A percentile compares a stretch with the other conserved stretches of the same genome.
These are phyloP conservation scores for Thyridium curvatum DNA, from an alignment of 2,329 filamentous ascomycete genomes.

Conservation along the genomic window DNA sequence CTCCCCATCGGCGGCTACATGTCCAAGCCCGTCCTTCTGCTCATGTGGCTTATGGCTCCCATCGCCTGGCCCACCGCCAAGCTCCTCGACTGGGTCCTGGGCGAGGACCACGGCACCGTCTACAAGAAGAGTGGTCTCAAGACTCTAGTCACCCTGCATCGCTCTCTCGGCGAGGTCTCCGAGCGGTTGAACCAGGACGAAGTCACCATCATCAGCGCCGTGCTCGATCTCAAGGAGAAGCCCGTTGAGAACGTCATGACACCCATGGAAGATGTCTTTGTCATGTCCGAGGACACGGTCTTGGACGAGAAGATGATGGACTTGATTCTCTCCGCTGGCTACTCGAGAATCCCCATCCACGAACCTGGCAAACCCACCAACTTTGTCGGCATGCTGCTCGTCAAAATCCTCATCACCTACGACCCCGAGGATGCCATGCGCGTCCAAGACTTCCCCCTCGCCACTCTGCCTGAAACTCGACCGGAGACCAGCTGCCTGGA, in stretches of 20 bases:
- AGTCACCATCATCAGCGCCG: slow-evolving; percentile 96
- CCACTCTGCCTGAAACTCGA: slow-evolving; percentile 88
- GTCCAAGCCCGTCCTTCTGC: slow-evolving; percentile 74
- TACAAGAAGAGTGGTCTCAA: slow-evolving; percentile 99
- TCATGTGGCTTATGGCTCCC: slow-evolving; percentile 91
- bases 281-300: slow-evolving; percentile 90
- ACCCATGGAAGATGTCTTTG: slow-evolving; percentile 95
- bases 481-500: slow-evolving; percentile 95
- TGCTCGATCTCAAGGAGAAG: slow-evolving; percentile 94
- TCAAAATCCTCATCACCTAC: slow-evolving; percentile 98
- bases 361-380: slow-evolving; percentile 76
- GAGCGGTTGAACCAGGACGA: slow-evolving; percentile 95
- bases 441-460: slow-evolving; percentile 85
- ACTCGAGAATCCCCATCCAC: slow-evolving; percentile 93
- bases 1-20: slow-evolving; percentile 92
- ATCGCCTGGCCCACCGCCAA: slow-evolving; percentile 94
- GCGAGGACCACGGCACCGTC: slow-evolving; percentile 89
- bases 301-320: slow-evolving; percentile 94
- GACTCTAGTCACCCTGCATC: slow-evolving; percentile 90
- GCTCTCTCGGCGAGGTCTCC: slow-evolving; percentile 77
- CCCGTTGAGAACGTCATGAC: slow-evolving; percentile 96
- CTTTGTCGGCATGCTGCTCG: slow-evolving; percentile 95
- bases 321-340: slow-evolving; percentile 84
- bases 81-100: slow-evolving; percentile 85
- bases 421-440: slow-evolving; percentile 87